Evolutionary conservation across 164 flowering plant genomes (phyloP).

Genomic region (Nymphaea colorata): DNA sequence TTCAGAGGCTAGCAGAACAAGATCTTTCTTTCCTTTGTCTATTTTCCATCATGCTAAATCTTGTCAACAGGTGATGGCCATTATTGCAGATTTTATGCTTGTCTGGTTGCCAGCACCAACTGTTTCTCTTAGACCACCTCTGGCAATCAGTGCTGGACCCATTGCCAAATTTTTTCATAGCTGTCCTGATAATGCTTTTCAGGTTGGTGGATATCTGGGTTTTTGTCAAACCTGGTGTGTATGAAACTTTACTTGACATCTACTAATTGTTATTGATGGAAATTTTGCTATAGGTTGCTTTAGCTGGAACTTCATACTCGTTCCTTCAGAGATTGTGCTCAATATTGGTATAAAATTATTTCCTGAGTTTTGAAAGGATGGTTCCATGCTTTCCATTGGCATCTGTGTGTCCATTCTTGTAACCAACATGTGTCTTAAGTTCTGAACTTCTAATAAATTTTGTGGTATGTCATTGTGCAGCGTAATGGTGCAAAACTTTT

Average conservation of each 20-base stretch:
- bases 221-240: background rate
- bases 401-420: too few relatives aligned
- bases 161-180: constrained; percentile 69
- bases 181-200: constrained; percentile 97
- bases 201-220: constrained; percentile 29
- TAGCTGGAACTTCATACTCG: constrained; percentile 74
- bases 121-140: constrained; percentile 76
- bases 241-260: background rate
- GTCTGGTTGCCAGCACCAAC: constrained; percentile 99
- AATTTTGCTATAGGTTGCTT: constrained; percentile 53
- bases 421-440: background rate
- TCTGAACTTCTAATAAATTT: background rate
- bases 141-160: constrained; percentile 57
- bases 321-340: constrained; percentile 78
- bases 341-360: constrained; percentile 53
- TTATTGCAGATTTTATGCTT: constrained; percentile 99
- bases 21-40: background rate
- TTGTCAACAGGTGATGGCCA: constrained; percentile 67
- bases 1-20: too few relatives aligned
- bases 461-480: constrained; percentile 28
- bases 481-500: constrained; percentile 93
- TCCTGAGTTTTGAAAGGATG: background rate
- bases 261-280: background rate
- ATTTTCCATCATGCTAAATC: background rate
- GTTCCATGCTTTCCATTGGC: background rate